phyloP scores from a whole-genome alignment of 202 grass and related monocot genomes.

The Eragrostis tef region DNA sequence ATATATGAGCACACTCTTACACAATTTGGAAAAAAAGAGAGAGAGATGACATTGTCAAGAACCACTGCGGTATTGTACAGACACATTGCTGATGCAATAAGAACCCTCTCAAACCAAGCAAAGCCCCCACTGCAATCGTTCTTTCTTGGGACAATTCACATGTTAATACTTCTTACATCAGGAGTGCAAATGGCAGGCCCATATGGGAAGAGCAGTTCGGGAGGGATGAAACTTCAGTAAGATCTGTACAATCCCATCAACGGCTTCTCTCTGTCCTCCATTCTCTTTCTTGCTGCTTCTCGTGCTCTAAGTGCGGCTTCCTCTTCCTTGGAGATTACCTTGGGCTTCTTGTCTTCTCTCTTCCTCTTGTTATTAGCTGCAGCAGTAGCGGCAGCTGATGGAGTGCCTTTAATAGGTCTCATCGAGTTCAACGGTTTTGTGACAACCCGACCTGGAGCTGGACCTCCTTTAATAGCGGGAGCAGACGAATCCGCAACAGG shows the following conservation, averaged over 20 bases:
- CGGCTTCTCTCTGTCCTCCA: slow-evolving; percentile 87
- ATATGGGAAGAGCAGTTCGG: background rate
- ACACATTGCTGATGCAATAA: background rate
- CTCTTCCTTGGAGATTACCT: slow-evolving; percentile 81
- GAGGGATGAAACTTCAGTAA: slow-evolving; percentile 43
- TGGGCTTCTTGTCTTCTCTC: slow-evolving; percentile 66
- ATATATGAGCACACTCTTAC: background rate
- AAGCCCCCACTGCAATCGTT: background rate
- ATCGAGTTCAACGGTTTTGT: slow-evolving; percentile 70
- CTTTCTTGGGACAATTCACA: background rate
- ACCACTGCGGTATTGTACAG: background rate
- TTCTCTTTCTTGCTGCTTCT: slow-evolving; percentile 78
- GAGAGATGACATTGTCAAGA: background rate
- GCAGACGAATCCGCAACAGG: background rate
- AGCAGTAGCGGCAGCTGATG: slow-evolving; percentile 53
- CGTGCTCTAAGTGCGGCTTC: slow-evolving; percentile 72
- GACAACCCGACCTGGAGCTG: slow-evolving; percentile 68
- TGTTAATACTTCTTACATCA: background rate
- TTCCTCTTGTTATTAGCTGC: slow-evolving; percentile 87
- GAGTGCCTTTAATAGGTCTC: slow-evolving; percentile 63
- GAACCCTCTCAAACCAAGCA: background rate
- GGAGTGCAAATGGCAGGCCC: background rate
- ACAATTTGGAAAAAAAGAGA: background rate
- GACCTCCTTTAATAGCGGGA: slow-evolving; percentile 55
- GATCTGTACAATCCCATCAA: slow-evolving; percentile 79